Conservation (phyloP, 2,329 filamentous ascomycete genomes). For the Penicillium italicum region DNA sequence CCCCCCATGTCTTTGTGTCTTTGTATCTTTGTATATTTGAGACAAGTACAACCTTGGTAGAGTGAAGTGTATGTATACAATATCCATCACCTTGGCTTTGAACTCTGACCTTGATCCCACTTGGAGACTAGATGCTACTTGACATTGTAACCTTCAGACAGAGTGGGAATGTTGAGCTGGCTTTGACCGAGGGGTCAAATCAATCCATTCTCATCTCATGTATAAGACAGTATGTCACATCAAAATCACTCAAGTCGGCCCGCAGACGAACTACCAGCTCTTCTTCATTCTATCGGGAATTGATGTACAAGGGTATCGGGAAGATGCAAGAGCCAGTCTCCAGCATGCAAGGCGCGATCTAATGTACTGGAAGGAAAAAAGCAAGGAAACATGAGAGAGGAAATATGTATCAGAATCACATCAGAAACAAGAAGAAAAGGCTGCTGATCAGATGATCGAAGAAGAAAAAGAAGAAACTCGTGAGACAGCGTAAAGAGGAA, state of each 20-base stretch:
- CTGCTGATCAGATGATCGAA: constrained; percentile 4
- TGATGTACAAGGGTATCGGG: constrained; percentile 28
- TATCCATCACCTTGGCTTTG: not conserved
- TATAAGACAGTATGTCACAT: constrained; percentile 8
- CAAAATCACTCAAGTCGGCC: constrained; percentile 3
- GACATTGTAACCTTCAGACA: too few relatives aligned
- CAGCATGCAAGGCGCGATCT: constrained; percentile 19
- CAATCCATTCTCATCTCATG: constrained; percentile 2
- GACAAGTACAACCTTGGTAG: constrained; percentile 1
- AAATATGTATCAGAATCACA: constrained; percentile 7
- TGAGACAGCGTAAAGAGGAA: constrained; percentile 21
- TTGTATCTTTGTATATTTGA: constrained; percentile 7
- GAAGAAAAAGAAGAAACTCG: constrained; percentile 16
- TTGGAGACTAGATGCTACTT: too few relatives aligned
- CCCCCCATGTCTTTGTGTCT: constrained; percentile 3
- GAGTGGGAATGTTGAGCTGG: not conserved
- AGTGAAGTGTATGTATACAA: not conserved
- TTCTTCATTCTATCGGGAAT: constrained; percentile 25
- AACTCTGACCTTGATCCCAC: not conserved
- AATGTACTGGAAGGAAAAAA: constrained; percentile 21
- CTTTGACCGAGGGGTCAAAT: not conserved
- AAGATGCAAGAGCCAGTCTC: constrained; percentile 20
- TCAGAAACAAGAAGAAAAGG: not conserved
- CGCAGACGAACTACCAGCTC: constrained; percentile 16
- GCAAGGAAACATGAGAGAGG: not conserved